phyloP scores from a whole-genome alignment of 371 early-diverging fungal genomes.

The Coemansia sp. region DNA sequence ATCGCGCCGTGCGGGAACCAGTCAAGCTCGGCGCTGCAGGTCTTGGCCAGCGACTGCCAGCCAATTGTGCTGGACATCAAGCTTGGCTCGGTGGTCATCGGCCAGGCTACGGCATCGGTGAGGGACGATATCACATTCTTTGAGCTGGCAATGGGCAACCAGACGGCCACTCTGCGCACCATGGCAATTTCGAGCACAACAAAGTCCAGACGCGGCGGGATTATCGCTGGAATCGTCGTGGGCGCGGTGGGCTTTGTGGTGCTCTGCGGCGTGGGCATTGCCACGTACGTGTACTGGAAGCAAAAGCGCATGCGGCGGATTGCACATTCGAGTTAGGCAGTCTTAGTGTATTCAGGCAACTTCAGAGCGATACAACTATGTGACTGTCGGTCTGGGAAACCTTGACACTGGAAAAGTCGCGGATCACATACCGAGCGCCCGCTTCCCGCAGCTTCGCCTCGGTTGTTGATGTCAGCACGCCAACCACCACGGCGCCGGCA shows the following conservation, averaged over 20 bases:
- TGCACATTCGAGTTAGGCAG: not conserved
- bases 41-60: constrained; percentile 14
- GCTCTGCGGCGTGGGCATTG: constrained; percentile 3
- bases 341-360: not conserved
- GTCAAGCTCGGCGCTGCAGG: constrained; percentile 9
- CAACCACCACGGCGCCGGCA: constrained; percentile 63
- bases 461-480: constrained; percentile 26
- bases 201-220: constrained; percentile 20
- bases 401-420: not conserved
- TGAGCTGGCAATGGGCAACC: constrained; percentile 23
- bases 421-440: constrained; percentile 20
- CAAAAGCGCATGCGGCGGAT: not conserved
- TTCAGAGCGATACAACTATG: not conserved
- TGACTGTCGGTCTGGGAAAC: not conserved
- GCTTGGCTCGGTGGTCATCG: constrained; percentile 26
- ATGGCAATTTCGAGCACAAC: constrained; percentile 36
- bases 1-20: constrained; percentile 40
- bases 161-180: constrained; percentile 21
- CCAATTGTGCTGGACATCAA: constrained; percentile 30
- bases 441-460: constrained; percentile 9
- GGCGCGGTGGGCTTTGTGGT: constrained; percentile 33
- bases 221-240: constrained; percentile 40
- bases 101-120: constrained; percentile 26
- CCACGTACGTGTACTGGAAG: constrained; percentile 8
- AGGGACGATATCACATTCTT: constrained; percentile 42